Percentiles rank a stretch among this genome's conserved stretches.
Conservation (phyloP, 2,329 filamentous ascomycete species). For the Orbilia javanica region DNA sequence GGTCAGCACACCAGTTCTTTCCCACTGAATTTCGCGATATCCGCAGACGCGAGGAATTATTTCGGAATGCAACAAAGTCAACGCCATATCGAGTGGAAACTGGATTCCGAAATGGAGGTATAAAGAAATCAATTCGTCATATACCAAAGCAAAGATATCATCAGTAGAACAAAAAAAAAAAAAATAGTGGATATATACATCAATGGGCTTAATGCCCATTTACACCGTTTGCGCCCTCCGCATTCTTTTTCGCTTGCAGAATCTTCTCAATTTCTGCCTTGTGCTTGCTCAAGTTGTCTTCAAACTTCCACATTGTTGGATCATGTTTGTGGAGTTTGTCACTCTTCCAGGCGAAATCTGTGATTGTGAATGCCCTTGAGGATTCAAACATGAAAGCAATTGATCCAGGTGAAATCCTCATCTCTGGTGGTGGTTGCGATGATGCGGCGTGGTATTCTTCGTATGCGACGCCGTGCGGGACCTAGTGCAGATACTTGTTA, state of each 20-base stretch:
- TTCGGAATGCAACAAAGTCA: constrained; percentile 6
- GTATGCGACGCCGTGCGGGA: constrained; percentile 72
- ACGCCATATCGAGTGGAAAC: neutral
- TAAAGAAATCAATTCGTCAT: neutral
- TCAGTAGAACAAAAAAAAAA: neutral
- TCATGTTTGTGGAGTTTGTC: constrained; percentile 71
- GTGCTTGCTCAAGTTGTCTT: constrained; percentile 70
- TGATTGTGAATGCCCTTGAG: constrained; percentile 77
- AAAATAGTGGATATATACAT: neutral
- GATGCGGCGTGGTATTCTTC: constrained; percentile 71
- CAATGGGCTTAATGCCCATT: constrained; percentile 29
- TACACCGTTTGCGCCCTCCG: constrained; percentile 17
- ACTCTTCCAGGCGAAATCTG: constrained; percentile 75
- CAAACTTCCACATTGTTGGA: constrained; percentile 69
- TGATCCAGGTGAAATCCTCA: constrained; percentile 73
- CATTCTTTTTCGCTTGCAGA: constrained; percentile 66
- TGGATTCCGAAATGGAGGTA: neutral
- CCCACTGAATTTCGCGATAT: neutral
- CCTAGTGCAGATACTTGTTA: constrained; percentile 62
- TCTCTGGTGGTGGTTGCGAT: constrained; percentile 70
- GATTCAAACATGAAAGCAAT: constrained; percentile 79
- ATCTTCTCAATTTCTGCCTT: constrained; percentile 68
- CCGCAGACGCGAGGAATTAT: neutral
- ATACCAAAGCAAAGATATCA: neutral
- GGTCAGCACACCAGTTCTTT: neutral